Evolutionary conservation across 2,329 filamentous ascomycete genomes (phyloP), one percentile per base, ranked within the genome.

Genomic region (Fusarium chaquense): DNA sequence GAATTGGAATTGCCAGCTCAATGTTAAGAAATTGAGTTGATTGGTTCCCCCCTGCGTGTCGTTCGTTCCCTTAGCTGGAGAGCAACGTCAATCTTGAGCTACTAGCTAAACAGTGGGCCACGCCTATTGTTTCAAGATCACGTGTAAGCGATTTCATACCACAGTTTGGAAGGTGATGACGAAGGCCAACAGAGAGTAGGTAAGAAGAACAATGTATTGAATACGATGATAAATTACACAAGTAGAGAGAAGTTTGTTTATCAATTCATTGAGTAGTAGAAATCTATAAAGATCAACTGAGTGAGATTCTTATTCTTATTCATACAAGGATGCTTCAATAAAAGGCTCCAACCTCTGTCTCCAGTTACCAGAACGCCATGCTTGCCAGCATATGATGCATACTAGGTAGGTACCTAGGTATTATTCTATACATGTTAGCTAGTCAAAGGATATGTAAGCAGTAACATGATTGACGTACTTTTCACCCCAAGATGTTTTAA

Each of bases 401-500:
- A 30, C 24, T 26, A 26, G 28, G 28, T 30, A 30, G 28, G n/a
- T n/a, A n/a, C n/a, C 9, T 30, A 28, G 10, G 26, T 28, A 16
- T 62, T 62, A 69, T 62, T 68, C 65, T 71, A 30, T 5, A 15
- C 35, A 50, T n/a, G 43, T 71, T n/a, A 71, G 68, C n/a, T 18
- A 12, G 13, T 24, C 5, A 4, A n/a, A 9, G 4, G 5, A 36
- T 12, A 5, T 22, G 26, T 11, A n/a, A 7, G 16, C 3, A 28
- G 9, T 5, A 15, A 13, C 1, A n/a, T 1, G 9, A 11, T 8
- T 5, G 6, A 70, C 78, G 74, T 71, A 83, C 81, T 83, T 72
- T 81, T 83, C 36, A 80, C 77, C n/a, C 78, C 78, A 59, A 83
- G 77, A 22, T 83, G 75, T 40, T 80, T 79, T 13, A 89, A 83